Base-by-base conservation (phyloP, 306 rosid genomes). In the Malus sieversii region DNA sequence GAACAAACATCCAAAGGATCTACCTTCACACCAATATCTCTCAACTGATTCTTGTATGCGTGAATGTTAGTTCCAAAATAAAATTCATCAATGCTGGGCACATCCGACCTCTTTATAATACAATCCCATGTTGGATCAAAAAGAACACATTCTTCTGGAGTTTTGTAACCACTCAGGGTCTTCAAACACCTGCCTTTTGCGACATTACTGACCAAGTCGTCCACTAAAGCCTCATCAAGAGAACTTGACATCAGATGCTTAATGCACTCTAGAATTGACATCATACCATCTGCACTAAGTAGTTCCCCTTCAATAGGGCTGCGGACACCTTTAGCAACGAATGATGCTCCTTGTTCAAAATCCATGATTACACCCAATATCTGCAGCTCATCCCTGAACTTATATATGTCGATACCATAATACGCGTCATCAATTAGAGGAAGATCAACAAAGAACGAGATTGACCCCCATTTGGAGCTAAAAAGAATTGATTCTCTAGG, bases 121-220 rank as follows among this genome's bases (percentile, higher is more conserved):
- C 32, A 29, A 66, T 72, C 77, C 85, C 82, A 77, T 14, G 70
- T 74, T 29, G 62, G 44, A 60, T 70, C 25, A 55, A 82, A 78
- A 5, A 82, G 58, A 69, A 82, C 42, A 44, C 79, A 73, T 18
- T 78, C 68, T 22, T 38, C 55, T 3, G 74, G 65, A 61, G 48
- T 48, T 23, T 33, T 48, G n/a, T 66, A 79, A n/a, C 70, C 82
- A 14, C 6, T 10, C 60, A 27, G 29, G 45, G 78, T 79, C 74
- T 79, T 73, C 61, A 79, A 45, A 23, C 44, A 79, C 63, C 14
- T 66, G 53, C 64, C 58, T 57, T 73, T 58, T 5, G 61, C 69
- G 29, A 79, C 45, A 63, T 32, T 73, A 52, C 22, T 10, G 10
- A 51, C 32, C 27, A 82, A 77, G 69, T 51, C 55, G 4, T 35